Conservation (phyloP, 176 grass and related monocot species). For the Dendrocalamus sinicus region DNA sequence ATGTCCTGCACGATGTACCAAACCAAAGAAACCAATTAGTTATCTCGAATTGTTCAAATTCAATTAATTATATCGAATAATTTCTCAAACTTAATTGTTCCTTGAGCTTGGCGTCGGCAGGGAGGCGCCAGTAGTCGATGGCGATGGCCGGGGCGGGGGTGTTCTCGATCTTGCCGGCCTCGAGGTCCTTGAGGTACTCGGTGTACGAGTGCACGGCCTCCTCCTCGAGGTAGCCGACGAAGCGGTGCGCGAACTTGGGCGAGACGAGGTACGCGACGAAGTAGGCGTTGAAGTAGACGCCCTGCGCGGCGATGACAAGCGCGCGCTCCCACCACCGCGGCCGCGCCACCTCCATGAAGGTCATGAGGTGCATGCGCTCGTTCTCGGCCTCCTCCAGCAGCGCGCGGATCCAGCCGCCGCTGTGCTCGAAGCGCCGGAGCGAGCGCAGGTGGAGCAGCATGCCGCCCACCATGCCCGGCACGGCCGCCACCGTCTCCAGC, state of each 20-base stretch:
- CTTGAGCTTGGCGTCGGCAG: conserved; percentile 81
- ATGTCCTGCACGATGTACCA: conserved; percentile 56
- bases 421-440: conserved; percentile 93
- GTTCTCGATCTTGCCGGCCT: conserved; percentile 72
- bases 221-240: conserved; percentile 91
- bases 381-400: conserved; percentile 98
- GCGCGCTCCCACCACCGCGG: conserved; percentile 87
- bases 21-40: background rate
- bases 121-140: conserved; percentile 94
- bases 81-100: background rate
- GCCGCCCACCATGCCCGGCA: conserved; percentile 91
- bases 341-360: conserved; percentile 82
- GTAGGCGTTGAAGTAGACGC: conserved; percentile 95
- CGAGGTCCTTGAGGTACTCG: conserved; percentile 82
- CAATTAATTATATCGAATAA: background rate
- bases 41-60: background rate
- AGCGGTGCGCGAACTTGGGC: conserved; percentile 96
- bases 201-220: conserved; percentile 96
- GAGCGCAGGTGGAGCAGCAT: conserved; percentile 96
- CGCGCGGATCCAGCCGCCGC: conserved; percentile 83
- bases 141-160: conserved; percentile 87
- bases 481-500: conserved; percentile 89
- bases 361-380: conserved; percentile 99
- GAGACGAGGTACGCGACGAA: conserved; percentile 85
- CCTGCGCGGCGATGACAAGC: conserved; percentile 79